Evolutionary conservation across 1,139 yeast species (phyloP), one percentile per base, ranked within the genome.

Genomic region (Taphrina betulina): DNA sequence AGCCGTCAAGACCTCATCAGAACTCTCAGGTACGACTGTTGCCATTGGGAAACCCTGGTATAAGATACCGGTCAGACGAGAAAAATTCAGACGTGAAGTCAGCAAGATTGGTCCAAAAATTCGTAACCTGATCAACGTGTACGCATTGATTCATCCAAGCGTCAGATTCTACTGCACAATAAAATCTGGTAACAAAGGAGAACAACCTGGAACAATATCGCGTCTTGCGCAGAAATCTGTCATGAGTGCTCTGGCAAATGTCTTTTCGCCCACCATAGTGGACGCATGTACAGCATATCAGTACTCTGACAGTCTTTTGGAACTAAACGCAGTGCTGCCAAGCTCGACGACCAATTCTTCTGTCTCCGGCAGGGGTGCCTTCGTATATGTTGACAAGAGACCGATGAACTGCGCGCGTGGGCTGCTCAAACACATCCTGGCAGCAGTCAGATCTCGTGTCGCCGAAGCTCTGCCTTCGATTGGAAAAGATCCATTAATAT

Each of bases 1-100:
- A 12, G 24, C 22, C 17, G 63, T 71, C 0, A 58, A 35, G 29
- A 48, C 35, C 10, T 51, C 31, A 5, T 48, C 46, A 3, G 19
- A 23, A 3, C 22, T 20, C n/a, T n/a, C 8, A 2, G 80, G 80
- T 0, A 76, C 80, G 0, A 61, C 69, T 0, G 63, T 76, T 0
- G 63, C 60, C 1, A 61, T 75, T 1, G 61, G 58, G 33, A 70
- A 69, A 0, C 59, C 75, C 5, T 71, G 74, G 52, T 61, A 63
- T 5, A 63, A 65, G 0, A 60, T 70, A 2, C 73, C 75, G 0
- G 76, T 75, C 0, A 65, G 78, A 48, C 63, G 65, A 37, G 67
- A 69, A 16, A 64, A 71, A 36, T 62, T 69, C 26, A 58, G 63
- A 10, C 68, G 33, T 38, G 41, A 50, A 66, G 33, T 66, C 67